phyloP scores from a whole-genome alignment of 2,329 filamentous ascomycete species.

The Beauveria bassiana region DNA sequence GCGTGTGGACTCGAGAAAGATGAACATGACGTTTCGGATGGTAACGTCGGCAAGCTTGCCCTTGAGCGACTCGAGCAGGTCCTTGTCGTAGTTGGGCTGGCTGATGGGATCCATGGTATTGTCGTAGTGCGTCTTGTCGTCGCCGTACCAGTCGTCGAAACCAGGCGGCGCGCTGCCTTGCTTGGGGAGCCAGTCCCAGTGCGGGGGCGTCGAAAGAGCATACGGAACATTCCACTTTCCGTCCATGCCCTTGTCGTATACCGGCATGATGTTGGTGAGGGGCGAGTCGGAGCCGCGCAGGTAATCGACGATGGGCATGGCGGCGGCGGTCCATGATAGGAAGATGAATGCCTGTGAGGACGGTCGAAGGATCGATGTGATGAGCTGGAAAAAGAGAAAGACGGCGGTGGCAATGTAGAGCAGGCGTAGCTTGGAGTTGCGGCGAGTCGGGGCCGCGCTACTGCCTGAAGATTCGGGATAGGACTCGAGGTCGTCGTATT shows the following conservation, averaged over 20 bases:
- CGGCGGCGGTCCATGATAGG: slow-evolving; percentile 26
- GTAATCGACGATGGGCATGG: slow-evolving; percentile 29
- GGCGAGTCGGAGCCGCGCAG: slow-evolving; percentile 19
- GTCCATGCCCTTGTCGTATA: slow-evolving; percentile 17
- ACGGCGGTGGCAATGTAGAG: slow-evolving; percentile 14
- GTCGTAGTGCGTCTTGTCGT: slow-evolving; percentile 24
- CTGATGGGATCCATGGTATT: slow-evolving; percentile 30
- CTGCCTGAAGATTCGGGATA: background rate
- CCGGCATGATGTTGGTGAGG: slow-evolving; percentile 18
- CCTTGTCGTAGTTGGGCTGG: slow-evolving; percentile 31
- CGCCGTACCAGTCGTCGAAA: slow-evolving; percentile 23
- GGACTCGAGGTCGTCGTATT: slow-evolving; percentile 10
- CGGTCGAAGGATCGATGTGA: slow-evolving; percentile 20
- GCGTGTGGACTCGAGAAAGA: slow-evolving; percentile 36
- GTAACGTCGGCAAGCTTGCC: slow-evolving; percentile 23
- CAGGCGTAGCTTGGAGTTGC: background rate
- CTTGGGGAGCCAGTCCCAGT: slow-evolving; percentile 20
- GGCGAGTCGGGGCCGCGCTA: background rate
- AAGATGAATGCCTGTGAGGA: slow-evolving; percentile 24
- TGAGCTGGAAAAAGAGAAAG: slow-evolving; percentile 15
- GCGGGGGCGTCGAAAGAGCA: slow-evolving; percentile 17
- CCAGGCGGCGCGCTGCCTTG: slow-evolving; percentile 9
- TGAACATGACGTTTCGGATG: slow-evolving; percentile 34
- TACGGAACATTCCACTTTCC: slow-evolving; percentile 18
- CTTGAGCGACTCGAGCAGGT: slow-evolving; percentile 21